These are phyloP conservation scores for Rhodamnia argentea DNA, from an alignment of 345 rosid genomes.

Conservation along the genomic window DNA sequence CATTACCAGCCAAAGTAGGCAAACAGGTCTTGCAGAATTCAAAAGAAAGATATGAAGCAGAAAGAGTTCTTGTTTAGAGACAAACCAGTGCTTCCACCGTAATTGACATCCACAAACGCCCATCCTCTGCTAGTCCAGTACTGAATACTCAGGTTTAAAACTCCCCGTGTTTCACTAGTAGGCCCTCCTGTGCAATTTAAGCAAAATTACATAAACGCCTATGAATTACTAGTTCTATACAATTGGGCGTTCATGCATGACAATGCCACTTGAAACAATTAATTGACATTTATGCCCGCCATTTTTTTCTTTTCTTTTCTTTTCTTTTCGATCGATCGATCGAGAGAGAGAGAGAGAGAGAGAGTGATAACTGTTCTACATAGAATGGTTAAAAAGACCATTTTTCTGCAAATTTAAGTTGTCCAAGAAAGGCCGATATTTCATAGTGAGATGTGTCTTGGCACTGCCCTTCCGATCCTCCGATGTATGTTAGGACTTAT, in stretches of 20 bases:
- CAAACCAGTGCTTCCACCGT: slow-evolving; percentile 99
- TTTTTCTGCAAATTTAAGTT: neutral
- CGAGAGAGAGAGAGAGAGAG: neutral
- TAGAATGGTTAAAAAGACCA: neutral
- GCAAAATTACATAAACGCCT: neutral
- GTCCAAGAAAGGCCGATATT: neutral
- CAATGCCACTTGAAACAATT: neutral
- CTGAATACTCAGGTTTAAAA: slow-evolving; percentile 63
- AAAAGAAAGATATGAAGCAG: neutral
- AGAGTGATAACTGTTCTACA: neutral
- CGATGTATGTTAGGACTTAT: neutral
- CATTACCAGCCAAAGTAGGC: neutral
- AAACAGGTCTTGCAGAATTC: neutral
- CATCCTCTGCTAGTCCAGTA: slow-evolving; percentile 99
- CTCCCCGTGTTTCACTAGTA: slow-evolving; percentile 70
- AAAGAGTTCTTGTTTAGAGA: neutral
- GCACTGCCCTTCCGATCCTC: neutral
- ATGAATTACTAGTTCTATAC: neutral
- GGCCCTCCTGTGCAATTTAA: slow-evolving; percentile 68
- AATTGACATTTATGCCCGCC: neutral
- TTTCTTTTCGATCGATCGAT: too few species aligned
- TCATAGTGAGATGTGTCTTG: neutral
- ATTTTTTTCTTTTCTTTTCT: neutral
- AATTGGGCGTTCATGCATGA: neutral
- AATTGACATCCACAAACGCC: slow-evolving; percentile 94